phyloP scores from a whole-genome alignment of 192 early-diverging fungal genomes.

The Umbelopsis isabellina region DNA sequence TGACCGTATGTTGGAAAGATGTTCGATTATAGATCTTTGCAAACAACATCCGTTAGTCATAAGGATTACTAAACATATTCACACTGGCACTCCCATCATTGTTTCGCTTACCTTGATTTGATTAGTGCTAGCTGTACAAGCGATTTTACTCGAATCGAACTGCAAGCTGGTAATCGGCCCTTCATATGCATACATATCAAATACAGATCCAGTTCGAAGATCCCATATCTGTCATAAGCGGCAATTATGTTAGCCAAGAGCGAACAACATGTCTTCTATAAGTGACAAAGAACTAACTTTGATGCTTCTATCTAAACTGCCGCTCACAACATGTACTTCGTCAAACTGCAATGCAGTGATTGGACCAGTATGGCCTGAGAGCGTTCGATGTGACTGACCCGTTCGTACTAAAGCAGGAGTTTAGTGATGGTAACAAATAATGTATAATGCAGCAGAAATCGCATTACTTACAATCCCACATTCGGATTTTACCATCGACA shows the following conservation, averaged over 20 bases:
- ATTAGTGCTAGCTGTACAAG: constrained; percentile 51
- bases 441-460: background rate
- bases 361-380: constrained; percentile 65
- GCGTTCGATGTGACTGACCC: constrained; percentile 70
- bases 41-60: background rate
- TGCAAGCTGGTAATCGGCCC: constrained; percentile 51
- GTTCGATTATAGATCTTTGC: constrained; percentile 60
- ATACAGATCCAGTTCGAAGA: constrained; percentile 65
- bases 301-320: constrained; percentile 66
- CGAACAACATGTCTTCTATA: background rate
- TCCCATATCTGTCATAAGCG: constrained; percentile 67
- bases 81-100: background rate
- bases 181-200: constrained; percentile 62
- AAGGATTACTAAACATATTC: background rate
- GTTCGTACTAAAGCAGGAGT: constrained; percentile 56
- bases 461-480: constrained; percentile 70
- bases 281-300: constrained; percentile 38
- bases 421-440: background rate
- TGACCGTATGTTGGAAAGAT: constrained; percentile 62
- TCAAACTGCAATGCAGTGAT: constrained; percentile 70
- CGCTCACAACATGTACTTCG: constrained; percentile 71
- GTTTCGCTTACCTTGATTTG: constrained; percentile 39
- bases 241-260: background rate
- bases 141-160: constrained; percentile 61
- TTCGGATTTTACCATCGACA: constrained; percentile 69